phyloP scores from a whole-genome alignment of 768 basidiomycete species.

The Saitozyma sp. region DNA sequence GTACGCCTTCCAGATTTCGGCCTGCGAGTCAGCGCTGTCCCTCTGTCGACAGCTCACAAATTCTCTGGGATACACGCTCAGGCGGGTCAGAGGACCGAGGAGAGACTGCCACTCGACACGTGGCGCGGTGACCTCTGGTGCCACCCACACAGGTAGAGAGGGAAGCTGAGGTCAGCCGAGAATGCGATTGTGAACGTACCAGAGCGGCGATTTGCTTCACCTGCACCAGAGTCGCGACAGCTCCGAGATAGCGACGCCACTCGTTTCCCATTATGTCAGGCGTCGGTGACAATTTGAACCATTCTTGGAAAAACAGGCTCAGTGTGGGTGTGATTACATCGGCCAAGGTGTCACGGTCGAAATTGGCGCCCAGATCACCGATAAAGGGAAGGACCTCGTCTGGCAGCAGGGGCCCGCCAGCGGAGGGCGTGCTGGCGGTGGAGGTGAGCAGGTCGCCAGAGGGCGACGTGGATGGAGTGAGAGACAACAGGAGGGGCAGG shows the following conservation, averaged over 20 bases:
- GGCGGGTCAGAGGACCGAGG: slow-evolving; percentile 77
- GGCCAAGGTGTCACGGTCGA: slow-evolving; percentile 67
- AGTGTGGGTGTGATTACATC: slow-evolving; percentile 67
- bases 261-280: slow-evolving; percentile 48
- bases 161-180: slow-evolving; percentile 32
- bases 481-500: slow-evolving; percentile 72
- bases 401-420: slow-evolving; percentile 57
- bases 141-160: slow-evolving; percentile 46
- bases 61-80: slow-evolving; percentile 84
- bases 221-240: slow-evolving; percentile 74
- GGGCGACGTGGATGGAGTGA: slow-evolving; percentile 61
- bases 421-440: slow-evolving; percentile 57
- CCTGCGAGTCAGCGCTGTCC: slow-evolving; percentile 57
- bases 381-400: slow-evolving; percentile 77
- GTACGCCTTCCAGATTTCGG: slow-evolving; percentile 70
- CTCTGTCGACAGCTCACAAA: slow-evolving; percentile 61
- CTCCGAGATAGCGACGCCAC: slow-evolving; percentile 84
- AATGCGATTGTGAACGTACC: slow-evolving; percentile 44
- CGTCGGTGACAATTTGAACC: slow-evolving; percentile 44
- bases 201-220: slow-evolving; percentile 80
- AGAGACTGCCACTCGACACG: slow-evolving; percentile 59
- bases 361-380: slow-evolving; percentile 76
- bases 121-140: slow-evolving; percentile 37
- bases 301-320: slow-evolving; percentile 50
- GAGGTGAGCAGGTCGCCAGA: slow-evolving; percentile 59